These are phyloP conservation scores for Melanopsichium pennsylvanicum DNA, from an alignment of 1,284 basidiomycete species.

Conservation along the genomic window DNA sequence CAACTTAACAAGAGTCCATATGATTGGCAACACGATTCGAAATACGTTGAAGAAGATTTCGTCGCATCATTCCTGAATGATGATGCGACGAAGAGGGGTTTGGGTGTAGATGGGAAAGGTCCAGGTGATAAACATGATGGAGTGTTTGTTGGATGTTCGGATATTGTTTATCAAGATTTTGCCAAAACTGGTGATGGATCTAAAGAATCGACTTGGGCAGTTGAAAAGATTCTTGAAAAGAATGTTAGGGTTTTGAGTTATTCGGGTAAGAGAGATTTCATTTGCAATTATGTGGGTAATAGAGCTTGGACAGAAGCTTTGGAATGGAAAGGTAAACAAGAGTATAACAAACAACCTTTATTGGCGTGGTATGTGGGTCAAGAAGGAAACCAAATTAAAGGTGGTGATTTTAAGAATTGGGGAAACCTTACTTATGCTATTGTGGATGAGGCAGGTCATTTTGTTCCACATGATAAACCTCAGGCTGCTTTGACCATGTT, in stretches of 20 bases:
- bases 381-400: constrained; percentile 13
- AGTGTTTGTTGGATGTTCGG: constrained; percentile 61
- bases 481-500: constrained; percentile 53
- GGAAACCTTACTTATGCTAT: constrained; percentile 54
- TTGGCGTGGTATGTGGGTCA: constrained; percentile 45
- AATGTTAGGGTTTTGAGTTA: constrained; percentile 58
- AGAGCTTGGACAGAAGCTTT: constrained; percentile 54
- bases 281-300: constrained; percentile 63
- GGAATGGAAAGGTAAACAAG: constrained; percentile 48
- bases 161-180: constrained; percentile 57
- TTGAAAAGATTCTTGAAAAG: constrained; percentile 42
- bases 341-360: constrained; percentile 43
- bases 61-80: constrained; percentile 59
- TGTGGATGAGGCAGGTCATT: constrained; percentile 59
- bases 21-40: constrained; percentile 57
- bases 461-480: constrained; percentile 63
- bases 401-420: constrained; percentile 46
- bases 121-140: constrained; percentile 61
- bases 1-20: constrained; percentile 49
- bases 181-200: constrained; percentile 61
- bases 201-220: constrained; percentile 59
- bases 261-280: constrained; percentile 57
- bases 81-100: constrained; percentile 29
- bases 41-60: constrained; percentile 60
- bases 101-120: constrained; percentile 56